These are phyloP conservation scores for Asterionellopsis glacialis DNA, from an alignment of 108 stramenopile genomes.

Conservation along the genomic window DNA sequence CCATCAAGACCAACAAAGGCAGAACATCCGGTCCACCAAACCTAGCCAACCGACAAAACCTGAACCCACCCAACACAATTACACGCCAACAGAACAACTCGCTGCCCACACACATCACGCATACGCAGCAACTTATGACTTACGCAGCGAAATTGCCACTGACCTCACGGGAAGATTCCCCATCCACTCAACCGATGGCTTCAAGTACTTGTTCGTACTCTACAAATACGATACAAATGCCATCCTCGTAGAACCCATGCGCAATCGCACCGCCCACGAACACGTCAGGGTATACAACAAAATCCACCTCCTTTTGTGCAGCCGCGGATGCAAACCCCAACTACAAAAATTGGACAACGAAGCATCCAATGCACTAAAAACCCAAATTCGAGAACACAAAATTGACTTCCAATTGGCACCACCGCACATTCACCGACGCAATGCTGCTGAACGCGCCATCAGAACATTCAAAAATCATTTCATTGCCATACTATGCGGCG, in stretches of 20 bases:
- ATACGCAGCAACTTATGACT: not conserved
- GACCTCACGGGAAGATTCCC: no score
- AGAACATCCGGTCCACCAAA: slow-evolving; percentile 7
- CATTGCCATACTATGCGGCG: slow-evolving; percentile 11
- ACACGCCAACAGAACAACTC: not conserved
- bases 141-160: not conserved
- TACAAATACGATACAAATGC: slow-evolving; percentile 15
- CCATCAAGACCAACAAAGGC: no score
- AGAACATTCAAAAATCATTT: no score
- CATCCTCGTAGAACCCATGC: slow-evolving; percentile 21
- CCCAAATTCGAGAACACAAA: slow-evolving; percentile 16
- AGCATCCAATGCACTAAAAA: slow-evolving; percentile 5
- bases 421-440: no score
- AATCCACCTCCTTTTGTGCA: slow-evolving; percentile 16
- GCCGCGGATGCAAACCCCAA: no score
- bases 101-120: not conserved
- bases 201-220: no score
- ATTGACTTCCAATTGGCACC: slow-evolving; percentile 7
- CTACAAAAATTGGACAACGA: no score
- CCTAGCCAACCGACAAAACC: no score
- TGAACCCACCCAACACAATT: not conserved
- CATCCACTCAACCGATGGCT: slow-evolving; percentile 2
- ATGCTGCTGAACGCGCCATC: no score
- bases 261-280: slow-evolving; percentile 3
- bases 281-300: slow-evolving; percentile 2